Conservation (phyloP, 1,284 basidiomycete genomes). For the Ustilago cynodontis region DNA sequence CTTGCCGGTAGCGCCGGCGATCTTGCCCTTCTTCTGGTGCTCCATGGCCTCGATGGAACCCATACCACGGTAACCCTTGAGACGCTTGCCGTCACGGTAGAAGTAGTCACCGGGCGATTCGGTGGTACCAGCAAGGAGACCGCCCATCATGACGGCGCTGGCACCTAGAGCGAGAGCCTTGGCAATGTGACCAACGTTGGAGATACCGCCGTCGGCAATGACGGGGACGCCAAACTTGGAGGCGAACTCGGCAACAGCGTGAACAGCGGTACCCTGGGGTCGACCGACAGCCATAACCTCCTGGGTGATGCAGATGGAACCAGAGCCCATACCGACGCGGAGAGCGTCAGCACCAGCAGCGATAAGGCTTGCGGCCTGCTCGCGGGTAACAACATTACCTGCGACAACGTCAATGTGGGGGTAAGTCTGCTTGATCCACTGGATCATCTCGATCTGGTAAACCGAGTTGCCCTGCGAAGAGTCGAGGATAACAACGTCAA, state of each 20-base stretch:
- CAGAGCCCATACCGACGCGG: constrained; percentile 96
- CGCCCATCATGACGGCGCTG: constrained; percentile 98
- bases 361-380: constrained; percentile 94
- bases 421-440: constrained; percentile 87
- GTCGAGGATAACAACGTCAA: constrained; percentile 95
- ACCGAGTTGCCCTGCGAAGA: constrained; percentile 96
- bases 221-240: constrained; percentile 94
- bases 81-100: constrained; percentile 97
- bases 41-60: constrained; percentile 76
- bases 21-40: constrained; percentile 64
- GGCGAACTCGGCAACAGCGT: constrained; percentile 93
- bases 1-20: constrained; percentile 71
- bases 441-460: constrained; percentile 94
- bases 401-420: constrained; percentile 87
- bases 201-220: constrained; percentile 96
- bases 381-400: constrained; percentile 97
- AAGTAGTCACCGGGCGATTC: constrained; percentile 99
- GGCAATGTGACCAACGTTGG: constrained; percentile 96
- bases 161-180: constrained; percentile 95
- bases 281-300: constrained; percentile 99
- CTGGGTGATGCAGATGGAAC: constrained; percentile 99
- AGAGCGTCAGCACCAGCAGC: constrained; percentile 93
- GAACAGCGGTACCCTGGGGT: constrained; percentile 96
- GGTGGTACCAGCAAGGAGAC: constrained; percentile 92
- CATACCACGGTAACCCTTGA: constrained; percentile 99